Base-by-base conservation (phyloP, 352 stramenopile genomes). In the Globisporangium heterothallicum region DNA sequence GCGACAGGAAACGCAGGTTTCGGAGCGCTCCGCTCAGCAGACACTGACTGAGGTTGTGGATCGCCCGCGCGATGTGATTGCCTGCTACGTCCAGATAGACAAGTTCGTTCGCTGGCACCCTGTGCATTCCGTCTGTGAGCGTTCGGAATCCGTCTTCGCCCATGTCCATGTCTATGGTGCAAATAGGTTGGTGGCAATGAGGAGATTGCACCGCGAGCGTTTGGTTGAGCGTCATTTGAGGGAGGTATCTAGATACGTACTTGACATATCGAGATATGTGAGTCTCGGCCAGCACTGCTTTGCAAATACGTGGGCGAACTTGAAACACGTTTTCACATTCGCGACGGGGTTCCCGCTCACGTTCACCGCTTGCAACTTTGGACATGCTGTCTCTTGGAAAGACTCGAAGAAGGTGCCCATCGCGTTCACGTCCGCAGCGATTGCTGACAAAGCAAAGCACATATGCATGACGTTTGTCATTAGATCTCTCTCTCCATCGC, bases 11-110 rank as follows among this genome's bases (percentile, higher is more conserved):
- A 18, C 32, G 48, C 22, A 80, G 56, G n/a, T 59, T 29, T 12
- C 8, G 14, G 12, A 72, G 27, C 10, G 63, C 59, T 1, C 32
- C 26, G 4, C 32, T 42, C 32, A 34, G 26, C 53, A 80, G 16
- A 13, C 32, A 51, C 7, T 42, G 47, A 26, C 45, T 48, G 9
- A 80, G 69, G n/a, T 19, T 45, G 16, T 70, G 54, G 4, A 78
- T 61, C 3, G 65, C 63, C 5, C 48, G 52, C 27, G 35, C 25
- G 21, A 74, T 62, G 1, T 18, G 34, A 34, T 81, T 81, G 22
- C 59, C 48, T 22, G 62, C 72, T 7, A 78, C 13, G 19, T 81
- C 68, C 24, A 78, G 56, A 36, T 66, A 29, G 27, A 55, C 42
- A 0, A 78, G 40, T 9, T 19, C 27, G 16, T 24, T 61, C 30